Evolutionary conservation across 306 rosid genomes (phyloP).

Genomic region (Prunus davidiana): DNA sequence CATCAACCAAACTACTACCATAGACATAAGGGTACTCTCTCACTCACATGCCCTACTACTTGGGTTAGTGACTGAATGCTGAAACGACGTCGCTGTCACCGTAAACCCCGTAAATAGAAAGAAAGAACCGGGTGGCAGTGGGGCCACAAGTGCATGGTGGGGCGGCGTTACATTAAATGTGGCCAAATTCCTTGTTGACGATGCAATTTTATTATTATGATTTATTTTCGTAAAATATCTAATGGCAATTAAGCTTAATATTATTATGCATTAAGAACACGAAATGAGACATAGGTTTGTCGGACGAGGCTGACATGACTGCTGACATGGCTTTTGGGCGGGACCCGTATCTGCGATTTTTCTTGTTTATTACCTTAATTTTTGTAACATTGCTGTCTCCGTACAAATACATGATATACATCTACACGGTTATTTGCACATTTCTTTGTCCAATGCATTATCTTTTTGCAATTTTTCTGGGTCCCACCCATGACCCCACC

Average conservation of each 20-base stretch:
- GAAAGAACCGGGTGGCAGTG: not conserved
- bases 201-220: not conserved
- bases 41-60: not conserved
- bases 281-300: no score
- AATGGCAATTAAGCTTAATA: no score
- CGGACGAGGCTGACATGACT: no score
- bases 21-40: not conserved
- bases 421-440: not conserved
- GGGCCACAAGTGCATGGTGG: not conserved
- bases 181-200: not conserved
- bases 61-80: not conserved
- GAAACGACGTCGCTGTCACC: conserved; percentile 11
- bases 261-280: no score
- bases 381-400: conserved; percentile 11
- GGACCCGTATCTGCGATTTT: conserved; percentile 1
- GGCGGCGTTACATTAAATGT: not conserved
- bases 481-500: no score
- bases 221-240: not conserved
- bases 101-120: not conserved
- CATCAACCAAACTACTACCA: not conserved
- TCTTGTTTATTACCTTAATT: not conserved
- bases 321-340: not conserved
- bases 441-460: conserved; percentile 10
- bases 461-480: not conserved
- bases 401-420: not conserved